Conservation (phyloP, 2,329 filamentous ascomycete species). For the Ramichloridium luteum region DNA sequence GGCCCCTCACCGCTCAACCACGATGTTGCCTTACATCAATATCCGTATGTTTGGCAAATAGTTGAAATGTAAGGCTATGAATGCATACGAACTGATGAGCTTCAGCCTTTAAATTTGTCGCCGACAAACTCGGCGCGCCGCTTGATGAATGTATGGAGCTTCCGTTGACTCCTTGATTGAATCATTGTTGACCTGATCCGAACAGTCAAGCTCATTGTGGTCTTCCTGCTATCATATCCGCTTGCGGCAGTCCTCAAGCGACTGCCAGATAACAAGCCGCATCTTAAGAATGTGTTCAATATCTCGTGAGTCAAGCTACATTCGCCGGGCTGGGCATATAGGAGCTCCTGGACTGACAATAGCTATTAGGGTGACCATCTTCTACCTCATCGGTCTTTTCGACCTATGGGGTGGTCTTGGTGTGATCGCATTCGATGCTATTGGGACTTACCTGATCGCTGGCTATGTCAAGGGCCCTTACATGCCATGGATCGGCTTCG, state of each 20-base stretch:
- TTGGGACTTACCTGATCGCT: conserved; percentile 71
- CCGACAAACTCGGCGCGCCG: conserved; percentile 47
- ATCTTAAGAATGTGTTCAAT: conserved; percentile 78
- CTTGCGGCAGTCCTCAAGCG: conserved; percentile 80
- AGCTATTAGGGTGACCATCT: conserved; percentile 54
- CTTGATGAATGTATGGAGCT: conserved; percentile 48
- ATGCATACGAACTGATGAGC: conserved; percentile 1
- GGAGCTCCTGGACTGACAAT: conserved; percentile 6
- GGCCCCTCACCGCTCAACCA: too few species aligned
- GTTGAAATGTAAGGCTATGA: background rate
- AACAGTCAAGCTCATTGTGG: conserved; percentile 81
- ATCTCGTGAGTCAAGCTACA: conserved; percentile 45
- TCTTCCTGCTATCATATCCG: conserved; percentile 85
- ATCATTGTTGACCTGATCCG: conserved; percentile 2
- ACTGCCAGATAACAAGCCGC: conserved; percentile 71
- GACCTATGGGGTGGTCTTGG: conserved; percentile 77
- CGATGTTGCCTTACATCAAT: conserved; percentile 54
- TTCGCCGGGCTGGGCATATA: background rate
- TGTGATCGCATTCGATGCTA: conserved; percentile 68
- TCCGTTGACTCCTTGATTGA: background rate
- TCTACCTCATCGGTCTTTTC: conserved; percentile 89
- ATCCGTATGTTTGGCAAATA: conserved; percentile 36
- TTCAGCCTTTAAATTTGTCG: conserved; percentile 49
- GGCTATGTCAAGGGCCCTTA: conserved; percentile 73
- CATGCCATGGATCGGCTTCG: conserved; percentile 96